Percentiles rank a stretch among this genome's conserved stretches.
Conservation (phyloP, 179 eudicot species). For the Pouteria campechiana region DNA sequence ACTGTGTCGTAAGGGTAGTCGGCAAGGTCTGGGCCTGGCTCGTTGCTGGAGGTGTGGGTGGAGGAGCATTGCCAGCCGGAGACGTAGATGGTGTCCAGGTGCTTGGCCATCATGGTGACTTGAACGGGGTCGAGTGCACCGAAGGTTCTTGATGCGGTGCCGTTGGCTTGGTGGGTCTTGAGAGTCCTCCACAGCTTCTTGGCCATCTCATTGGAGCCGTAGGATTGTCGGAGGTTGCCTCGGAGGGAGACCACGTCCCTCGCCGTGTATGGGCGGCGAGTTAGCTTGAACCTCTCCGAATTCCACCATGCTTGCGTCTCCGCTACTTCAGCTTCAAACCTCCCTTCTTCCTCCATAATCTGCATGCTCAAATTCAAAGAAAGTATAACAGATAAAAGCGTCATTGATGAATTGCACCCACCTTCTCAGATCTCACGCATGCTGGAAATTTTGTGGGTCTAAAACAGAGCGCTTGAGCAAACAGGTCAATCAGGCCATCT, state of each 20-base stretch:
- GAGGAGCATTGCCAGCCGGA: conserved; percentile 96
- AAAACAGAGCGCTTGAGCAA: too few species aligned
- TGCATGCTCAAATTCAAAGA: conserved; percentile 5
- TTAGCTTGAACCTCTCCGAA: conserved; percentile 62
- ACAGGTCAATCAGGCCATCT: too few species aligned
- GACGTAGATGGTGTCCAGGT: conserved; percentile 74
- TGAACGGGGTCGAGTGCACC: conserved; percentile 91
- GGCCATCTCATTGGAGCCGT: conserved; percentile 58
- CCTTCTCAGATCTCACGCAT: too few species aligned
- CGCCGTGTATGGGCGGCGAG: conserved; percentile 66
- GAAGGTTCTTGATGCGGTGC: conserved; percentile 72
- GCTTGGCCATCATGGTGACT: conserved; percentile 86
- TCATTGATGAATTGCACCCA: too few species aligned
- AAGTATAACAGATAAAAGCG: too few species aligned
- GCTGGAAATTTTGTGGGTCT: too few species aligned
- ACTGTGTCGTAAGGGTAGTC: conserved; percentile 90
- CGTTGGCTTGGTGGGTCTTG: conserved; percentile 60
- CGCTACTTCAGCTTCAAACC: conserved; percentile 69
- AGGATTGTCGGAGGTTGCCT: conserved; percentile 46
- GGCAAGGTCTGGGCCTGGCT: conserved; percentile 84
- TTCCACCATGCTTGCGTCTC: conserved; percentile 95
- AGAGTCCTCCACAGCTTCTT: conserved; percentile 81
- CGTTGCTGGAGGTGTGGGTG: conserved; percentile 72
- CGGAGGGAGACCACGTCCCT: conserved; percentile 70
- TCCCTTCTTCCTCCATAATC: conserved; percentile 80